Evolutionary conservation across 768 basidiomycete genomes (phyloP), one percentile per base, ranked within the genome.

Genomic region (Boletus vermiculosoides): DNA sequence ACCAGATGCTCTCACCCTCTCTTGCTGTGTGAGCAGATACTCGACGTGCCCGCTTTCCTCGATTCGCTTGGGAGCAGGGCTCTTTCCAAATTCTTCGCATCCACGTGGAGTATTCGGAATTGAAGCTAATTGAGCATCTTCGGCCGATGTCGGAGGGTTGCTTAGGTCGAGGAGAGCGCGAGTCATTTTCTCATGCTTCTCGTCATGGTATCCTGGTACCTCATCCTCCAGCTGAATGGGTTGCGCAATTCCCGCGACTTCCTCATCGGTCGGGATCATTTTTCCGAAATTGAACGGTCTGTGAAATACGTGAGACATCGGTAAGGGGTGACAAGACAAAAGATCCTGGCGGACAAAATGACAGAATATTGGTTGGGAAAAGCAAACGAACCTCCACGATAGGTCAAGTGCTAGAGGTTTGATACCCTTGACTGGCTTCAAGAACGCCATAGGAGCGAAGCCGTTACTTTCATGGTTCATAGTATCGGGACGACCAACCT

Each of bases 301-400:
- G 47, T 16, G 16, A 56, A 15, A 57, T 40, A 55, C 36, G 51
- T 45, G 36, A 62, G 44, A 39, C n/a, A 18, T 58, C n/a, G n/a
- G 9, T 11, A 41, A 5, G 30, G 13, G 45, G 36, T 30, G n/a
- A 56, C 34, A 34, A 40, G 12, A 23, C 20, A 34, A 48, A 55
- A 13, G 33, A 50, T 15, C 20, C 30, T 36, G 20, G 33, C 3
- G 23, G 42, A 46, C 34, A 37, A 37, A 45, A 15, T 15, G 33
- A 20, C 25, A 22, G 30, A 34, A 34, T 34, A 34, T 5, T n/a
- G 8, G 25, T 8, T 10, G 28, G 33, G 52, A 22, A 36, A 52
- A 50, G 48, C 34, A 50, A 50, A 74, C 80, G 48, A 55, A 88
- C 88, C 80, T 79, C 88, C 88, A 90, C 15, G 85, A 83, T 49